These are phyloP conservation scores for Paradendryphiella salina DNA, from an alignment of 2,329 filamentous ascomycete genomes.

Conservation along the genomic window DNA sequence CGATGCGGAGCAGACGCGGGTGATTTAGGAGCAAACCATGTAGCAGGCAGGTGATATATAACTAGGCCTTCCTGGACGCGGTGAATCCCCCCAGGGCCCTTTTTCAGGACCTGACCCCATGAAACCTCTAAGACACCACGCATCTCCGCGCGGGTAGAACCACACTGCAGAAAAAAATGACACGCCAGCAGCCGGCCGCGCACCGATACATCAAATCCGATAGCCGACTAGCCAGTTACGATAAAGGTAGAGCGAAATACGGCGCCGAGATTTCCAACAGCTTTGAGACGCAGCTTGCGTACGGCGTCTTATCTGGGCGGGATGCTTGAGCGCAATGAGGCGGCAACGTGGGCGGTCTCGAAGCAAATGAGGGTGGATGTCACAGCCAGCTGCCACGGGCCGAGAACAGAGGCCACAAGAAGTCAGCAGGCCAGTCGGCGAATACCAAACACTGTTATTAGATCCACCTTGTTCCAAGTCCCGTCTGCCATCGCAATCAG, in stretches of 20 bases:
- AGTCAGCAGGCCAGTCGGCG: constrained; percentile 20
- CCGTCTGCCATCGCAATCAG: constrained; percentile 12
- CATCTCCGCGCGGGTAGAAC: constrained; percentile 20
- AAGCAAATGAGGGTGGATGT: constrained; percentile 19
- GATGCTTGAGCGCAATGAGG: constrained; percentile 27
- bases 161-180: constrained; percentile 19
- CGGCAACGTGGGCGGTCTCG: constrained; percentile 30
- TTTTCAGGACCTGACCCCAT: constrained; percentile 24
- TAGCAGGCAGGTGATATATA: constrained; percentile 30
- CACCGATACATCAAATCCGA: constrained; percentile 14
- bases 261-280: constrained; percentile 32
- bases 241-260: constrained; percentile 11
- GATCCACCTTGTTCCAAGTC: constrained; percentile 9
- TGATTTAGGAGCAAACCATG: constrained; percentile 28
- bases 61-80: constrained; percentile 24
- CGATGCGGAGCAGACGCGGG: constrained; percentile 30
- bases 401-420: background rate
- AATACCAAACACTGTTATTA: constrained; percentile 7
- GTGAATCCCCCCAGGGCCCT: constrained; percentile 6
- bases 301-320: constrained; percentile 35
- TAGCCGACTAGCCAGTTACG: constrained; percentile 19
- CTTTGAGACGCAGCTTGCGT: constrained; percentile 23
- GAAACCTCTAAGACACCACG: constrained; percentile 24
- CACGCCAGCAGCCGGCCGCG: constrained; percentile 33
- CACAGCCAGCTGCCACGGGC: constrained; percentile 13